phyloP scores from a whole-genome alignment of 768 basidiomycete genomes.

The Gymnopilus junonius region DNA sequence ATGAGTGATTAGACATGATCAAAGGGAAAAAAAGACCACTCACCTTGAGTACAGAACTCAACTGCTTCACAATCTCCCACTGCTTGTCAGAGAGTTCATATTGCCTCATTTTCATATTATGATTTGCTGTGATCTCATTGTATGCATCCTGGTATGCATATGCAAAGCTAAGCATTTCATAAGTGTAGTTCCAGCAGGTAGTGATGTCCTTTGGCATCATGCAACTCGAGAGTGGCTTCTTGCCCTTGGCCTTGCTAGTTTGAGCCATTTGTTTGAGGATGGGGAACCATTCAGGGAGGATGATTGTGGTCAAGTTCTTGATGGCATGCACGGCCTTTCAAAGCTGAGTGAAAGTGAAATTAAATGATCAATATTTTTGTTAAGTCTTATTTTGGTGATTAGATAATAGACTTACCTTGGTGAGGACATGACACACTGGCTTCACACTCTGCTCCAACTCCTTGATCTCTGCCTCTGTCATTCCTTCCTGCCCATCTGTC shows the following conservation, averaged over 20 bases:
- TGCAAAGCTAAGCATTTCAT: background rate
- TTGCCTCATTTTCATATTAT: background rate
- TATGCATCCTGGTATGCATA: background rate
- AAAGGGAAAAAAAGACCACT: background rate
- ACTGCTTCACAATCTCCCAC: background rate
- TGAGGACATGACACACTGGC: background rate
- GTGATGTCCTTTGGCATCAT: conserved; percentile 37
- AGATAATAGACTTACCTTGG: background rate
- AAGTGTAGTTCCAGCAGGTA: conserved; percentile 36
- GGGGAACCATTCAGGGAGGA: conserved; percentile 19
- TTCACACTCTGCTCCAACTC: background rate
- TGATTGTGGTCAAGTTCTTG: conserved; percentile 25
- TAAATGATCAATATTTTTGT: background rate
- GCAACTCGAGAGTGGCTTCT: background rate
- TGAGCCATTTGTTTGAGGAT: conserved; percentile 2
- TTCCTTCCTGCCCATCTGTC: background rate
- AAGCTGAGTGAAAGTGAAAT: conserved; percentile 17
- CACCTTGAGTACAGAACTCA: background rate
- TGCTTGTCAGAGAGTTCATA: background rate
- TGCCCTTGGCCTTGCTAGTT: background rate
- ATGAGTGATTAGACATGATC: background rate
- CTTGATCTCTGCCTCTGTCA: background rate
- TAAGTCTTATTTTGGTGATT: background rate
- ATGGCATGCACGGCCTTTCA: conserved; percentile 20
- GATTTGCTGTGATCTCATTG: background rate